Evolutionary conservation across 2,329 filamentous ascomycete genomes (phyloP), one percentile per base, ranked within the genome.

Genomic region (Apiospora marii): DNA sequence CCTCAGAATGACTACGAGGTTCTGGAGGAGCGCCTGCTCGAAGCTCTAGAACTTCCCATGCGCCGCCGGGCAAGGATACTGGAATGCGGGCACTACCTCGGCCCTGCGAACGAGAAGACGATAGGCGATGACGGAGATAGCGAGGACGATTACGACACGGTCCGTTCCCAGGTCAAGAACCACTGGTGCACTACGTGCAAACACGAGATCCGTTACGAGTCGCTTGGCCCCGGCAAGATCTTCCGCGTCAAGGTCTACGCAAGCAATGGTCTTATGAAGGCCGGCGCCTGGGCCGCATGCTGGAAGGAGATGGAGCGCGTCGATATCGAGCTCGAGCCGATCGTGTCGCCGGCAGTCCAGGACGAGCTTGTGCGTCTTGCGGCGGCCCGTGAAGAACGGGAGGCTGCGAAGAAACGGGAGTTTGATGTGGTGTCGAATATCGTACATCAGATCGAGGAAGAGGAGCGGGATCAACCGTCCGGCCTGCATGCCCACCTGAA

Each of bases 291-390:
- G 96, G 90, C 90, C 5, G 95, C 95, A 2, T 96, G 94, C 73
- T 99, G 96, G 96, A 93, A 91, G 77, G 96, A 98, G 82, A 99
- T 99, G 96, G 96, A 99, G 83, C 90, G 96, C n/a, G 94, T 98
- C 0, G 96, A 99, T 79, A 94, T 97, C 1, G 96, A 98, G 82
- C 90, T 99, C 70, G 90, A 93, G 77, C 93, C 96, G 4, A 89
- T 92, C 78, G 87, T 95, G 14, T 89, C 91, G 24, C 81, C 88
- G 0, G 82, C 85, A 1, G 79, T 92, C 16, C 87, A 91, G 71
- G 87, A 87, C 24, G 89, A 91, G 75, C 83, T 95, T 27, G 89
- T 91, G 73, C 84, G 83, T n/a, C 82, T 92, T 12, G 85, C 84
- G 49, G 82, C 83, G 10, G 82, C 84, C 48, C 83, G 85, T 72